Base-by-base conservation (phyloP, 768 basidiomycete genomes). In the Brasilioporus rufonigricans region DNA sequence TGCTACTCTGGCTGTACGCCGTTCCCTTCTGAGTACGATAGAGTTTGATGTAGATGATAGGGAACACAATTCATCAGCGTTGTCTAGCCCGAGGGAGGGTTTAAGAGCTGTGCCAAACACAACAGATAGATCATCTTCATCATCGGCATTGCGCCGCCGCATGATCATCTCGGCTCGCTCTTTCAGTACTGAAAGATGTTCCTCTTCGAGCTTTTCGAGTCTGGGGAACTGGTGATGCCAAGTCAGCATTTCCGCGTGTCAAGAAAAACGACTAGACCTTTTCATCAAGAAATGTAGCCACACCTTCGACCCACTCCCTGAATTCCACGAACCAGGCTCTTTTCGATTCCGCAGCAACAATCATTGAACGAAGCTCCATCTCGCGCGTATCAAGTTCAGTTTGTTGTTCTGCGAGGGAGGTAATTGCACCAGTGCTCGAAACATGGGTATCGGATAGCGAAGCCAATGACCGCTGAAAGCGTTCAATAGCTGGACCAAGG, bases 231-330 rank as follows among this genome's bases (percentile, higher is more conserved):
- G 59, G 43, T 19, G 48, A 21, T 21, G 23, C 14, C 36, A 23
- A 26, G 51, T 44, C 6, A 58, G 49, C 23, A 33, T 8, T 19
- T n/a, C 24, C n/a, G 3, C 18, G 6, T 7, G n/a, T 27, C 16
- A n/a, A 54, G 41, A 33, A 41, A 21, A 18, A 45, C 27, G 44
- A 44, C 55, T 71, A 4, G 19, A 89, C 91, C 84, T 94, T 94
- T 73, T 90, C 89, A 63, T 94, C 92, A 19, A 94, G 74, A 68
- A 94, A 93, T n/a, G 80, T 80, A 5, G 89, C 92, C 8, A 93
- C 81, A 55, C 81, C 82, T 68, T 93, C 92, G 0, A 91, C 71
- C 87, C 89, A 91, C 35, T 91, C 88, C 50, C 75, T 79, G 73
- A 94, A 90, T 48, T 80, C 80, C 12, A 73, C 74, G 61, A 93